A percentile compares a stretch with the other conserved stretches of the same genome.
These are phyloP conservation scores for Leptodontidium sp. DNA, from an alignment of 2,329 filamentous ascomycete genomes.

Conservation along the genomic window DNA sequence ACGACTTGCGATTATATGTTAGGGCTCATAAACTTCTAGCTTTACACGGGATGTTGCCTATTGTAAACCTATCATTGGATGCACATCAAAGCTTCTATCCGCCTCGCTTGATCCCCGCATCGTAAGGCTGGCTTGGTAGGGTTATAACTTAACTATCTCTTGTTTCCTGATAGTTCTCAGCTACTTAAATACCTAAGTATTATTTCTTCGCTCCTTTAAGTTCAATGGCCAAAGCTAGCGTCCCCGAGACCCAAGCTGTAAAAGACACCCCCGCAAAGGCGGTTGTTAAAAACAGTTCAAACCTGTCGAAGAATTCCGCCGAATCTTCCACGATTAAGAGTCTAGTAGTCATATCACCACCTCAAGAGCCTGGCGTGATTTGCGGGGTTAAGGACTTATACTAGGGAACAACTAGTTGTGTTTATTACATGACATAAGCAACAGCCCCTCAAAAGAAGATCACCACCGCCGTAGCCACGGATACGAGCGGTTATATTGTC, in stretches of 20 bases:
- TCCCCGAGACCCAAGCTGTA: not conserved
- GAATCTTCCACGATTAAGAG: not conserved
- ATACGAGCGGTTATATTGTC: constrained; percentile 23
- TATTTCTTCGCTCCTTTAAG: not conserved
- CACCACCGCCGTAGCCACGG: constrained; percentile 7
- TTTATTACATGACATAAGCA: constrained; percentile 24
- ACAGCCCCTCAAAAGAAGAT: constrained; percentile 25
- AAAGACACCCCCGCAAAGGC: not conserved
- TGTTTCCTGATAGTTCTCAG: no score
- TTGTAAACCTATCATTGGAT: not conserved
- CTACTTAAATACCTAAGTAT: no score
- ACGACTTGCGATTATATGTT: not conserved
- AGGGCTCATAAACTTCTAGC: not conserved
- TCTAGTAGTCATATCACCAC: not conserved
- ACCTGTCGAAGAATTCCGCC: not conserved
- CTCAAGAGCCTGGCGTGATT: constrained; percentile 7
- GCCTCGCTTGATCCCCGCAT: not conserved
- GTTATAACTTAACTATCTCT: not conserved
- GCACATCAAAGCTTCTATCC: constrained; percentile 1
- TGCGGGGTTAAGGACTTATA: constrained; percentile 23
- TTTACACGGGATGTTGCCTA: not conserved
- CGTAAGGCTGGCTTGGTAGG: constrained; percentile 2
- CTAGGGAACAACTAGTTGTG: constrained; percentile 16
- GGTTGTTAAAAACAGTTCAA: not conserved
- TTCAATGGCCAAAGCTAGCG: constrained; percentile 14